These are phyloP conservation scores for Sedum album DNA, from an alignment of 164 flowering plant species.

Conservation along the genomic window DNA sequence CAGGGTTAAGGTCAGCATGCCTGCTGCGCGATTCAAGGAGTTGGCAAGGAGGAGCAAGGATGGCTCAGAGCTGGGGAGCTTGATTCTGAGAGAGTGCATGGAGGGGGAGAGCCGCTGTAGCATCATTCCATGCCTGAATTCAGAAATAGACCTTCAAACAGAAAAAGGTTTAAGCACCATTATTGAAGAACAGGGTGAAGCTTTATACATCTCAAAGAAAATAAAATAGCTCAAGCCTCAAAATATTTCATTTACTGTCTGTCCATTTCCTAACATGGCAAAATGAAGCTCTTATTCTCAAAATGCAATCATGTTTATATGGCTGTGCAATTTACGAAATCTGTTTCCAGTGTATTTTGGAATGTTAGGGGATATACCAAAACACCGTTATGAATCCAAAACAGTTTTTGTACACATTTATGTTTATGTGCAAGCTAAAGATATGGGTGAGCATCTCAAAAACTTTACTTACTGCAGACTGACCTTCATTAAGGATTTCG, in stretches of 20 bases:
- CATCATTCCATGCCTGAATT: not conserved
- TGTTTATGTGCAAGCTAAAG: not conserved
- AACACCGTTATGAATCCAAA: not conserved
- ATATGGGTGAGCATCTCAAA: not conserved
- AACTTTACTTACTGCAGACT: not conserved
- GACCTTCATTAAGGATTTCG: not conserved
- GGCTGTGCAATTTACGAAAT: too few relatives aligned
- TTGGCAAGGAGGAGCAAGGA: slow-evolving; percentile 1
- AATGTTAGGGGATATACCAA: not conserved
- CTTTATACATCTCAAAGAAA: not conserved
- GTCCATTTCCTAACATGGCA: not conserved
- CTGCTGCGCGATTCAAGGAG: slow-evolving; percentile 2
- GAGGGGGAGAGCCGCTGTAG: not conserved
- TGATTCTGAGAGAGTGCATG: slow-evolving; percentile 6
- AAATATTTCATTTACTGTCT: not conserved
- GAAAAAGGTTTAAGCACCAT: not conserved
- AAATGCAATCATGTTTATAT: not conserved
- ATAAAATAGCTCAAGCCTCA: not conserved
- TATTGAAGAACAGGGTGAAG: not conserved
- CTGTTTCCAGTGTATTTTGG: not conserved
- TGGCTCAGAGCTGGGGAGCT: slow-evolving; percentile 4
- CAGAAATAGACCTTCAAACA: not conserved
- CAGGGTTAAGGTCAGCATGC: slow-evolving; percentile 5
- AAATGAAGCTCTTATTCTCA: not conserved
- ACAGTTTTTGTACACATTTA: not conserved